phyloP scores from a whole-genome alignment of 2,329 filamentous ascomycete genomes.

The Didymella keratinophila region DNA sequence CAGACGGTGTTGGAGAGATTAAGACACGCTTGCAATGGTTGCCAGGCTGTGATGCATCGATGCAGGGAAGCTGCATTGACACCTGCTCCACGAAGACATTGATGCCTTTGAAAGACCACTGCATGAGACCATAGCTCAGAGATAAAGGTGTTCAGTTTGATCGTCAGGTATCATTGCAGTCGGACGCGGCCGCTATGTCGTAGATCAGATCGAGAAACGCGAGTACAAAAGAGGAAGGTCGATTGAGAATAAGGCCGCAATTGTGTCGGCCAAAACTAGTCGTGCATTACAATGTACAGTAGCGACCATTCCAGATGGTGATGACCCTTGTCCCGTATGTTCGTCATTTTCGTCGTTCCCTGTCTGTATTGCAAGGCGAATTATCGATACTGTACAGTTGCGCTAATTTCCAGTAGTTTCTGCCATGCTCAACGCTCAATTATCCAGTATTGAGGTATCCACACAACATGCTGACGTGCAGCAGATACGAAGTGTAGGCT shows the following conservation, averaged over 20 bases:
- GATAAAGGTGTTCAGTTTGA: slow-evolving; percentile 8
- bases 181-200: slow-evolving; percentile 21
- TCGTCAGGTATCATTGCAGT: slow-evolving; percentile 15
- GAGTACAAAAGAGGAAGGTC: slow-evolving; percentile 31
- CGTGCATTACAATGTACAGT: slow-evolving; percentile 23
- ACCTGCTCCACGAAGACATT: background rate
- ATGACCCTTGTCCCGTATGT: slow-evolving; percentile 23
- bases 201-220: slow-evolving; percentile 17
- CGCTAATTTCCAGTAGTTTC: slow-evolving; percentile 20
- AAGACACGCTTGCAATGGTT: background rate
- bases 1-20: background rate
- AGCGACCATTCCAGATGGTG: slow-evolving; percentile 28
- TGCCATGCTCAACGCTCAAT: slow-evolving; percentile 7
- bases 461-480: slow-evolving; percentile 5
- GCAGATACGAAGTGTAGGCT: background rate
- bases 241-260: slow-evolving; percentile 18
- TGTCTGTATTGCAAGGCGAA: slow-evolving; percentile 28
- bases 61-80: background rate
- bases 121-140: slow-evolving; percentile 14
- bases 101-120: slow-evolving; percentile 1
- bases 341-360: slow-evolving; percentile 30
- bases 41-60: background rate
- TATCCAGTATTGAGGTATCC: slow-evolving; percentile 3
- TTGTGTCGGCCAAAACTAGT: slow-evolving; percentile 22
- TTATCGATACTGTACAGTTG: slow-evolving; percentile 32